Conservation (phyloP, 2,329 filamentous ascomycete genomes). For the Teratosphaeria nubilosa region DNA sequence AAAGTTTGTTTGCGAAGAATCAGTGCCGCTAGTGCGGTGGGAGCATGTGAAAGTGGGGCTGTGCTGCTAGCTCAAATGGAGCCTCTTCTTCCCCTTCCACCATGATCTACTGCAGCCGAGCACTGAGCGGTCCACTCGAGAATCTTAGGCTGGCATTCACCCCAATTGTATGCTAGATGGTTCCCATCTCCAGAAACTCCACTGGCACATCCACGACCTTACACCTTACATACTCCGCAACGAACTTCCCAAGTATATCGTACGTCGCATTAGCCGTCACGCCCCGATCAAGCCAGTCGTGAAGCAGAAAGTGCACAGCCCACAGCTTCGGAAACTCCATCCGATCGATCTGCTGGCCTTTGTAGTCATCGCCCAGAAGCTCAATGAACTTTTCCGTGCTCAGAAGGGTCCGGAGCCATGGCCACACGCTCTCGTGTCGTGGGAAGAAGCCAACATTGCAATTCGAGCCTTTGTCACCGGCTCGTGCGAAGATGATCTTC, state of each 20-base stretch:
- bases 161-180: neutral
- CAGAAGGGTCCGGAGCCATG: constrained; percentile 21
- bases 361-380: constrained; percentile 23
- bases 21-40: neutral
- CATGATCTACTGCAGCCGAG: neutral
- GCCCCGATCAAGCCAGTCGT: constrained; percentile 24
- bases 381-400: constrained; percentile 16
- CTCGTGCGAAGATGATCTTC: constrained; percentile 23
- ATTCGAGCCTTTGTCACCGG: constrained; percentile 25
- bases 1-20: neutral
- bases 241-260: constrained; percentile 25
- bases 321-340: constrained; percentile 22
- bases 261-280: constrained; percentile 21
- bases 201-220: constrained; percentile 3
- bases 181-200: neutral
- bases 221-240: constrained; percentile 18
- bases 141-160: no score
- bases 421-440: constrained; percentile 21
- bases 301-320: constrained; percentile 24
- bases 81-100: neutral
- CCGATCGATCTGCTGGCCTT: constrained; percentile 24
- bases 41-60: neutral
- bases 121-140: no score
- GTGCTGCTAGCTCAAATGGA: no score
- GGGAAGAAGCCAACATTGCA: constrained; percentile 33